Evolutionary conservation across 495 filamentous ascomycete species (phyloP).

Genomic region (Tuber indicum): DNA sequence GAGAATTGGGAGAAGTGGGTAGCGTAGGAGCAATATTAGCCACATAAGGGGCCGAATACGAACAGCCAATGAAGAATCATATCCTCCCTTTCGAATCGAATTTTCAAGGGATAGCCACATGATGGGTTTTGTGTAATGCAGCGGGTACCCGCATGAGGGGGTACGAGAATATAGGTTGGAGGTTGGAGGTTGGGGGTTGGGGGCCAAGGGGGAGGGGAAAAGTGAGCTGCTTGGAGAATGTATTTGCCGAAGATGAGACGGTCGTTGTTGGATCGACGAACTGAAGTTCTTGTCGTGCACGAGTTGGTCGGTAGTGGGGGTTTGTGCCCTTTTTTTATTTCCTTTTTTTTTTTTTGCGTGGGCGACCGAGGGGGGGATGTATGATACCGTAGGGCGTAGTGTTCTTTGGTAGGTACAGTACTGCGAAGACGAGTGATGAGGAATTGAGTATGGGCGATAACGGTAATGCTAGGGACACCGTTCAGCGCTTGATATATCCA

Average conservation of each 20-base stretch:
- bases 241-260: not conserved
- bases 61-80: not conserved
- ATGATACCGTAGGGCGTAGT: too few species aligned
- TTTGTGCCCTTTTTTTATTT: not conserved
- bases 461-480: not conserved
- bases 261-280: not conserved
- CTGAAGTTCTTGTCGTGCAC: not conserved
- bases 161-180: not conserved
- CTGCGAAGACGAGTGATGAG: not conserved
- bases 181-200: not conserved
- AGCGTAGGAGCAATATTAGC: not conserved
- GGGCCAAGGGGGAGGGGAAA: not conserved
- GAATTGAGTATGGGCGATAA: not conserved
- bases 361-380: too few species aligned
- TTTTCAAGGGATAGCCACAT: constrained; percentile 2
- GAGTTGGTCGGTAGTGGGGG: not conserved
- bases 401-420: not conserved
- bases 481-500: not conserved
- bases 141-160: not conserved
- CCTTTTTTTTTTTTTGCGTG: too few species aligned
- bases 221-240: not conserved
- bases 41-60: not conserved
- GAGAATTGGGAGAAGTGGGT: not conserved
- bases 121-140: not conserved
- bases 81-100: not conserved